Percentiles rank a stretch among this genome's conserved stretches.
Conservation (phyloP, 2,329 filamentous ascomycete genomes). For the Penicillium sp. region DNA sequence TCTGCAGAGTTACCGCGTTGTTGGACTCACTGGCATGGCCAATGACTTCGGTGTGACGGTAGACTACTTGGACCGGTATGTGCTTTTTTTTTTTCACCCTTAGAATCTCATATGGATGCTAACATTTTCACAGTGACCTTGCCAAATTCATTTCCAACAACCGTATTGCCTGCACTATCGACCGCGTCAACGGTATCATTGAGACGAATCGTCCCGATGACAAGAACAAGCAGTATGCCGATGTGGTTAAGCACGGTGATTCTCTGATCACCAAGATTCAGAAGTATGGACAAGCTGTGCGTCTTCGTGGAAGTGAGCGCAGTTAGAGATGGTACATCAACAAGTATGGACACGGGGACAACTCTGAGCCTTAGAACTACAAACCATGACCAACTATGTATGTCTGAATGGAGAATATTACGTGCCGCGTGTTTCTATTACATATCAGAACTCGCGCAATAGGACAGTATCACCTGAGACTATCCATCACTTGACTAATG, state of each 20-base stretch:
- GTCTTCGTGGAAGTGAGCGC: slow-evolving; percentile 90
- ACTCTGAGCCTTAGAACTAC: slow-evolving; percentile 5
- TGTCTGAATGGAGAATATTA: slow-evolving; percentile 9
- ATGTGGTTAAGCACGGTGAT: slow-evolving; percentile 96
- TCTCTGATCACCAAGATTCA: slow-evolving; percentile 98
- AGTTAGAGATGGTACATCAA: slow-evolving; percentile 53
- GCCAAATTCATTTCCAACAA: slow-evolving; percentile 96
- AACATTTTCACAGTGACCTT: slow-evolving; percentile 66
- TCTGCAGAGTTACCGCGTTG: slow-evolving; percentile 93
- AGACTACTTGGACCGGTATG: slow-evolving; percentile 91
- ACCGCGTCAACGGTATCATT: slow-evolving; percentile 94
- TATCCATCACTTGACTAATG: background rate
- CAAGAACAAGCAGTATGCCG: slow-evolving; percentile 99
- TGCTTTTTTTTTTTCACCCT: background rate
- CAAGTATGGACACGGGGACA: slow-evolving; percentile 7
- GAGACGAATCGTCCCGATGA: slow-evolving; percentile 97
- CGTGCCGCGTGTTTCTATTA: background rate
- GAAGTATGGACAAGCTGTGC: slow-evolving; percentile 97
- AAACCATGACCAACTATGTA: slow-evolving; percentile 9
- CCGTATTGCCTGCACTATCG: slow-evolving; percentile 94
- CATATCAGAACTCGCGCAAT: background rate
- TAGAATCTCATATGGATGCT: slow-evolving; percentile 3
- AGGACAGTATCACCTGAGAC: background rate
- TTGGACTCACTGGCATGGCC: slow-evolving; percentile 96
- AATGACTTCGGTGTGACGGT: slow-evolving; percentile 95